phyloP scores from a whole-genome alignment of 805 yeast species.

The Sugiyamaella chiloensis region DNA sequence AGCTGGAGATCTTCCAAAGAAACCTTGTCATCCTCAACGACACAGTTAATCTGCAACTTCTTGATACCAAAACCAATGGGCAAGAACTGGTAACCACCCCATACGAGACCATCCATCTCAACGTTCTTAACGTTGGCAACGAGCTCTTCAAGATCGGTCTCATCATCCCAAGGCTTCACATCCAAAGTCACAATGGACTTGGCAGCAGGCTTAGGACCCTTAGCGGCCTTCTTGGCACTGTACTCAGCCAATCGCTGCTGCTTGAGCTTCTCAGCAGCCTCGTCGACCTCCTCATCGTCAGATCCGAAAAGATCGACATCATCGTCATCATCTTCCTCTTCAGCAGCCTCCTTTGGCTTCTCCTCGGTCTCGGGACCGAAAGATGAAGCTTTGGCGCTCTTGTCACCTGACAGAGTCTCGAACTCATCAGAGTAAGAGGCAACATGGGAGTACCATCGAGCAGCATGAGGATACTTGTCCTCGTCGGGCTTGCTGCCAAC shows the following conservation, averaged over 20 bases:
- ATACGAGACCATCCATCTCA: slow-evolving; percentile 86
- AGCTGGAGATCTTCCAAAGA: slow-evolving; percentile 78
- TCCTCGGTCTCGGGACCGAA: slow-evolving; percentile 47
- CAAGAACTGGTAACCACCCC: slow-evolving; percentile 98
- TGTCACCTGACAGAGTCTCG: slow-evolving; percentile 68
- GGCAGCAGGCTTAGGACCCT: slow-evolving; percentile 98
- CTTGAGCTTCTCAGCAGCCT: slow-evolving; percentile 94
- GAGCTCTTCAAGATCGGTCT: slow-evolving; percentile 90
- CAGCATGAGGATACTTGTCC: slow-evolving; percentile 87
- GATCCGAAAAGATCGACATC: slow-evolving; percentile 95
- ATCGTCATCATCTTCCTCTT: slow-evolving; percentile 79
- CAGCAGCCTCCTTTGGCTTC: slow-evolving; percentile 53
- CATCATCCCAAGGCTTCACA: slow-evolving; percentile 99
- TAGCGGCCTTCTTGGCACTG: slow-evolving; percentile 95
- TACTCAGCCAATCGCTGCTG: slow-evolving; percentile 97
- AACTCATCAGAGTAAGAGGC: slow-evolving; percentile 89
- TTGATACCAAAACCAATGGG: slow-evolving; percentile 99
- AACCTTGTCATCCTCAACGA: slow-evolving; percentile 95
- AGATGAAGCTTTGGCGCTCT: slow-evolving; percentile 36
- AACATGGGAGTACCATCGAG: slow-evolving; percentile 99
- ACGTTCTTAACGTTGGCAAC: slow-evolving; percentile 81
- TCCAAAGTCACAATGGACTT: slow-evolving; percentile 95
- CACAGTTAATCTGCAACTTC: slow-evolving; percentile 98
- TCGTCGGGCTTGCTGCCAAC: slow-evolving; percentile 46
- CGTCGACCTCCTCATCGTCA: slow-evolving; percentile 91